Base-by-base conservation (phyloP, 2,329 filamentous ascomycete genomes). In the Geosmithia morbida region DNA sequence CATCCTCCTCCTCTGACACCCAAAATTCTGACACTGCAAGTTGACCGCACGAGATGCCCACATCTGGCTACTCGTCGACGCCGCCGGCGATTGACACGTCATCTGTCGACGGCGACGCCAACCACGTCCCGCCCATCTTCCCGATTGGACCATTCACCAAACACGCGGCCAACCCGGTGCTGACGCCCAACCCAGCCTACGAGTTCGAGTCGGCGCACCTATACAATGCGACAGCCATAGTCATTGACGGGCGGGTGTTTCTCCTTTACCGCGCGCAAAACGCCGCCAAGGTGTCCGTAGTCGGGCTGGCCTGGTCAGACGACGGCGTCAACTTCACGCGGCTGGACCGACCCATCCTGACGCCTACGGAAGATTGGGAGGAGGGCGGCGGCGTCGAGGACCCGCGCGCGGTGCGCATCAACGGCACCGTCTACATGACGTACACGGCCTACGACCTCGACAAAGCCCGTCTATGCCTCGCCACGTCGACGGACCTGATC, bases 261-360 rank as follows among this genome's bases (percentile, higher is more conserved):
- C 43, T 45, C 4, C 43, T 45, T 5, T 45, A 45, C 30, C 43
- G 43, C 26, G 43, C 26, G 22, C 43, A 45, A 17, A 45, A 45
- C 30, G 26, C 29, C 16, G 43, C 14, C 10, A 45, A 45, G n/a
- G 22, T 17, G 26, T 45, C 43, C 3, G 10, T 26, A 10, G 29
- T 45, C 14, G 43, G 43, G 4, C 43, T 45, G 3, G 43, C 43
- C n/a, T 45, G 43, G 43, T 45, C 43, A 6, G n/a, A 17, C 14
- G 43, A 45, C 30, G 43, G 43, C 30, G 22, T 30, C 43, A 45
- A 45, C 43, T 45, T 45, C 43, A 45, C 43, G 16, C 43, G 43
- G 14, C 29, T 17, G 16, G 30, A 17, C 22, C 14, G 17, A 6
- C 43, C 43, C 10, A 26, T 45, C 20, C 4, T 45, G 26, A 16